Conservation (phyloP, 2,329 filamentous ascomycete genomes). For the Claviceps sorghi region DNA sequence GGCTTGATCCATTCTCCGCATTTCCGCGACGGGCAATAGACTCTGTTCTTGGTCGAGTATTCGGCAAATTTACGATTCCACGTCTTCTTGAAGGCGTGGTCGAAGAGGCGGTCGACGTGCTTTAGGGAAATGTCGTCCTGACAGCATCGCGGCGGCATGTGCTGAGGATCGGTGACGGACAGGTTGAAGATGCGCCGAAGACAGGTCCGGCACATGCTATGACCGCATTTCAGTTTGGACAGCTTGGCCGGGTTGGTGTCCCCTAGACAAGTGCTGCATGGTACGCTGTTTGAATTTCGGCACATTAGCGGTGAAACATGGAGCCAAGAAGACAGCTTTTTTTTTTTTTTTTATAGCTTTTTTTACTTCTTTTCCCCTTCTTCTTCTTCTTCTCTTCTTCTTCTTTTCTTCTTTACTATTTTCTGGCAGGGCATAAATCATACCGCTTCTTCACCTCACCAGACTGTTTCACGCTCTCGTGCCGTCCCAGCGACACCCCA, state of each 20-base stretch:
- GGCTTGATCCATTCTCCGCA: constrained; percentile 75
- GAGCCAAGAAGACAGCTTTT: too few species aligned
- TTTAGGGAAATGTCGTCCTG: constrained; percentile 57
- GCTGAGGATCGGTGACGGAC: constrained; percentile 60
- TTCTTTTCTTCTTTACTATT: too few species aligned
- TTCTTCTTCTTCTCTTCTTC: too few species aligned
- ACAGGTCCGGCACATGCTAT: constrained; percentile 69
- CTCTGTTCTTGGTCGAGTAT: constrained; percentile 55
- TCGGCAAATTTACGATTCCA: constrained; percentile 77
- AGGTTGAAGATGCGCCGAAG: constrained; percentile 60
- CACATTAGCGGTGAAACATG: constrained; percentile 6
- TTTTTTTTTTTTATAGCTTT: too few species aligned
- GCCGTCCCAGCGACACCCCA: constrained; percentile 12
- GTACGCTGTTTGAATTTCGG: constrained; percentile 32
- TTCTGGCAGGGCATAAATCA: background rate
- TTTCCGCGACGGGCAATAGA: constrained; percentile 59
- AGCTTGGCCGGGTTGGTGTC: constrained; percentile 49
- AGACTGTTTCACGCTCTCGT: constrained; percentile 10
- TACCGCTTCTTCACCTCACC: constrained; percentile 8
- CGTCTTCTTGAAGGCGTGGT: constrained; percentile 55
- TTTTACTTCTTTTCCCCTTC: too few species aligned
- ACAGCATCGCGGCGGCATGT: constrained; percentile 80
- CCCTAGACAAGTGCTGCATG: constrained; percentile 61
- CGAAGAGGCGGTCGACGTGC: constrained; percentile 63
- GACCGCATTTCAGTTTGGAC: constrained; percentile 60